Conservation (phyloP, 2,329 filamentous ascomycete genomes). For the Fusarium decemcellulare region DNA sequence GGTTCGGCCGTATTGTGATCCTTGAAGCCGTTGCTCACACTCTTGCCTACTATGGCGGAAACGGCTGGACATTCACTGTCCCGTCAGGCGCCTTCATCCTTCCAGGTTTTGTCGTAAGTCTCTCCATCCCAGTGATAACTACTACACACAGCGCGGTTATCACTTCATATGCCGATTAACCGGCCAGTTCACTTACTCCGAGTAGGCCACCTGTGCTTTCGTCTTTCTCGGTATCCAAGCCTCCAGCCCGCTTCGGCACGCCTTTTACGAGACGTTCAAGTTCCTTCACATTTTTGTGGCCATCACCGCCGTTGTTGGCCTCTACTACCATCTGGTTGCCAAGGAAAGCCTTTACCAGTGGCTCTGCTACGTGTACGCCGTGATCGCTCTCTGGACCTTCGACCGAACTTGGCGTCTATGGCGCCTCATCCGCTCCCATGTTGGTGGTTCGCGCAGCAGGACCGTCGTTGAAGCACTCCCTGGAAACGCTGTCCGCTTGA, state of each 20-base stretch:
- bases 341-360: slow-evolving; percentile 60
- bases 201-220: slow-evolving; percentile 72
- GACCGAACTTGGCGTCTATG: slow-evolving; percentile 74
- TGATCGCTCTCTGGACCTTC: slow-evolving; percentile 75
- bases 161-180: not conserved
- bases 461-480: slow-evolving; percentile 82
- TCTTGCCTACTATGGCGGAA: slow-evolving; percentile 68
- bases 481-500: slow-evolving; percentile 81
- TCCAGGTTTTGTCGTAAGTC: slow-evolving; percentile 75
- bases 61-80: slow-evolving; percentile 62
- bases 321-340: slow-evolving; percentile 76
- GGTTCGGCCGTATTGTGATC: slow-evolving; percentile 83
- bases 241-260: slow-evolving; percentile 79
- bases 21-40: slow-evolving; percentile 78
- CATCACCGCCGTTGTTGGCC: slow-evolving; percentile 69
- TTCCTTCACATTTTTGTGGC: slow-evolving; percentile 78
- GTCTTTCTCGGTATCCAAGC: slow-evolving; percentile 77
- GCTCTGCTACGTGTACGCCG: slow-evolving; percentile 71
- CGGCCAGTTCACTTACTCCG: slow-evolving; percentile 12
- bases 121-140: not conserved
- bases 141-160: not conserved
- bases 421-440: slow-evolving; percentile 75
- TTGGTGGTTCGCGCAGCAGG: slow-evolving; percentile 75
- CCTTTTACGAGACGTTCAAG: slow-evolving; percentile 86
- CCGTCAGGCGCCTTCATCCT: slow-evolving; percentile 63